These are phyloP conservation scores for Microdochium trichocladiopsis DNA, from an alignment of 2,329 filamentous ascomycete genomes.

Conservation along the genomic window DNA sequence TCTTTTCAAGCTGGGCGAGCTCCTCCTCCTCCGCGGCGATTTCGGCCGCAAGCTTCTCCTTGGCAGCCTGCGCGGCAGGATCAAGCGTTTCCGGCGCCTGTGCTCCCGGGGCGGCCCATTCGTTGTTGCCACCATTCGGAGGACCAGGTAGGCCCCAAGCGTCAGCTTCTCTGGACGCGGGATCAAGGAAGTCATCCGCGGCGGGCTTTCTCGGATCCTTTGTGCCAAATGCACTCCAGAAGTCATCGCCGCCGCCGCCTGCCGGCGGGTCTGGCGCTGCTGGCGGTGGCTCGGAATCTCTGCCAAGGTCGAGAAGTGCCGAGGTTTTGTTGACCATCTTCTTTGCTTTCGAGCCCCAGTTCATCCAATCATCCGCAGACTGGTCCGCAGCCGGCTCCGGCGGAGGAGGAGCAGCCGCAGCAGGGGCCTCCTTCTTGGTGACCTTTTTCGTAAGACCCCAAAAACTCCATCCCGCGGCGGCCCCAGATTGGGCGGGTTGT, in stretches of 20 bases:
- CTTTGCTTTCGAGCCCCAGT: not conserved
- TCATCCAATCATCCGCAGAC: conserved; percentile 8
- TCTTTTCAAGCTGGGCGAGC: conserved; percentile 18
- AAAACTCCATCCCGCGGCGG: not conserved
- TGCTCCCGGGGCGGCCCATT: conserved; percentile 36
- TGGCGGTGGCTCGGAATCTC: not conserved
- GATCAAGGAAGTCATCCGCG: conserved; percentile 23
- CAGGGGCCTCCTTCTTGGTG: conserved; percentile 5
- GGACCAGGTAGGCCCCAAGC: not conserved
- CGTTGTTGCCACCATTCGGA: conserved; percentile 30
- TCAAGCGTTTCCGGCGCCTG: conserved; percentile 43
- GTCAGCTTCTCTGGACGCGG: conserved; percentile 30
- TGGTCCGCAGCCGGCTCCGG: conserved; percentile 17
- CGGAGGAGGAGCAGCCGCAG: conserved; percentile 6
- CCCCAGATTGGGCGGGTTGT: conserved; percentile 4
- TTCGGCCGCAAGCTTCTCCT: conserved; percentile 29
- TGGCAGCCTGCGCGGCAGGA: conserved; percentile 16
- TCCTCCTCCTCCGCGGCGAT: conserved; percentile 25
- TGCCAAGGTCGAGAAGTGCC: not conserved
- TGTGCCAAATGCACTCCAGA: not conserved
- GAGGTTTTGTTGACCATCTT: not conserved
- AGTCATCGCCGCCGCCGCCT: not conserved
- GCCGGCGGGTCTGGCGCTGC: not conserved
- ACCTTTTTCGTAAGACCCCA: conserved; percentile 22
- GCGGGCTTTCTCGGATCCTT: not conserved